These are phyloP conservation scores for Torrubiella hemipterigena DNA, from an alignment of 2,329 filamentous ascomycete genomes.

Conservation along the genomic window DNA sequence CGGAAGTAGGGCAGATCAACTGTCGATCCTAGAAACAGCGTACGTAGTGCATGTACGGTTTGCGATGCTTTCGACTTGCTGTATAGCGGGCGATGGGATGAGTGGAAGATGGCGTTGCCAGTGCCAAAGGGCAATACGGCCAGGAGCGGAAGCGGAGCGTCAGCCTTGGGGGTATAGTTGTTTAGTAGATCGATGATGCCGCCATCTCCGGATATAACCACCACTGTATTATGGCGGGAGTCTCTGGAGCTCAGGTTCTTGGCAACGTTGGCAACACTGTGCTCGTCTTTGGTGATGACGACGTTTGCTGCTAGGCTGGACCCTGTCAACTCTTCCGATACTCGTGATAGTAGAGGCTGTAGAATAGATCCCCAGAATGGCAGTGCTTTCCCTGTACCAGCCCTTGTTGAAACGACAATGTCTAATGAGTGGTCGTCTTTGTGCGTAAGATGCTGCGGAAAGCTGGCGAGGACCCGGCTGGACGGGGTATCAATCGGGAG, in stretches of 20 bases:
- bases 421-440: slow-evolving; percentile 29
- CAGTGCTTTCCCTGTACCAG: slow-evolving; percentile 47
- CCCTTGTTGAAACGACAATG: slow-evolving; percentile 55
- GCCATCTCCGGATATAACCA: slow-evolving; percentile 81
- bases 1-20: slow-evolving; percentile 49
- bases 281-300: slow-evolving; percentile 48
- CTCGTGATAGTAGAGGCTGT: slow-evolving; percentile 36
- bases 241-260: slow-evolving; percentile 12
- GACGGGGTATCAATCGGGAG: too few relatives aligned
- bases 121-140: slow-evolving; percentile 50
- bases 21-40: slow-evolving; percentile 45
- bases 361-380: slow-evolving; percentile 44
- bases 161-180: slow-evolving; percentile 23
- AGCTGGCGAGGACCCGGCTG: too few relatives aligned
- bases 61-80: slow-evolving; percentile 21
- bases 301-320: slow-evolving; percentile 15
- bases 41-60: slow-evolving; percentile 38
- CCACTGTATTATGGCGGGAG: slow-evolving; percentile 40
- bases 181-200: slow-evolving; percentile 78
- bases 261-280: slow-evolving; percentile 56
- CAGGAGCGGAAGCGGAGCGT: slow-evolving; percentile 26
- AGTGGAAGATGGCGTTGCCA: slow-evolving; percentile 53
- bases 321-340: slow-evolving; percentile 17
- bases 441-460: too few relatives aligned
- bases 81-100: slow-evolving; percentile 47